Conservation (phyloP, 1,284 basidiomycete genomes). For the Ustilago nuda region DNA sequence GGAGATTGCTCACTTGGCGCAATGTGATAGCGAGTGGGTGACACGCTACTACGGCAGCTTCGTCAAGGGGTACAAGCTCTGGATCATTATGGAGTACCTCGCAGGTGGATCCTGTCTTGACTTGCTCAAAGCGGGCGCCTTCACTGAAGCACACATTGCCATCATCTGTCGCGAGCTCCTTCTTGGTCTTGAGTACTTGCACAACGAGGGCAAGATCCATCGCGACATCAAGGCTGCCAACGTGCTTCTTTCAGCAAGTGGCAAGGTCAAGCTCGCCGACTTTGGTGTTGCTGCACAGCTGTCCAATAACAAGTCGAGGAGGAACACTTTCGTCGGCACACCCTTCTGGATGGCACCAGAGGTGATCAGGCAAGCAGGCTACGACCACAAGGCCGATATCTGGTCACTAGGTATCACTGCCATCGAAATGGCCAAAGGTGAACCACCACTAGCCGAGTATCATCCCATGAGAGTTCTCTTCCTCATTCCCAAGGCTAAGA, state of each 20-base stretch:
- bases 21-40: slow-evolving; percentile 94
- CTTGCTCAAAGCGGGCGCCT: slow-evolving; percentile 88
- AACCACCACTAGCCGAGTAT: slow-evolving; percentile 71
- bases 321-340: slow-evolving; percentile 90
- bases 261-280: slow-evolving; percentile 96
- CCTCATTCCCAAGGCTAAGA: slow-evolving; percentile 76
- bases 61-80: slow-evolving; percentile 94
- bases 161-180: slow-evolving; percentile 93
- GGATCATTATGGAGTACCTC: slow-evolving; percentile 99
- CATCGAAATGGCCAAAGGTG: slow-evolving; percentile 71
- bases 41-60: slow-evolving; percentile 97
- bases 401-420: slow-evolving; percentile 71
- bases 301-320: slow-evolving; percentile 78
- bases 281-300: slow-evolving; percentile 95
- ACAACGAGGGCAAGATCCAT: slow-evolving; percentile 93
- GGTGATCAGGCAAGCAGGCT: slow-evolving; percentile 92
- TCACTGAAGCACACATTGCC: slow-evolving; percentile 91
- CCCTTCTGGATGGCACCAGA: slow-evolving; percentile 99
- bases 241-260: slow-evolving; percentile 86
- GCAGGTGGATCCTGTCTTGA: slow-evolving; percentile 98
- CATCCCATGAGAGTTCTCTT: slow-evolving; percentile 72
- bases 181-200: slow-evolving; percentile 93
- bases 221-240: slow-evolving; percentile 99
- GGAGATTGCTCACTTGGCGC: slow-evolving; percentile 93
- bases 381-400: slow-evolving; percentile 71